phyloP scores from a whole-genome alignment of 192 early-diverging fungal genomes.

The Coemansia sp. region DNA sequence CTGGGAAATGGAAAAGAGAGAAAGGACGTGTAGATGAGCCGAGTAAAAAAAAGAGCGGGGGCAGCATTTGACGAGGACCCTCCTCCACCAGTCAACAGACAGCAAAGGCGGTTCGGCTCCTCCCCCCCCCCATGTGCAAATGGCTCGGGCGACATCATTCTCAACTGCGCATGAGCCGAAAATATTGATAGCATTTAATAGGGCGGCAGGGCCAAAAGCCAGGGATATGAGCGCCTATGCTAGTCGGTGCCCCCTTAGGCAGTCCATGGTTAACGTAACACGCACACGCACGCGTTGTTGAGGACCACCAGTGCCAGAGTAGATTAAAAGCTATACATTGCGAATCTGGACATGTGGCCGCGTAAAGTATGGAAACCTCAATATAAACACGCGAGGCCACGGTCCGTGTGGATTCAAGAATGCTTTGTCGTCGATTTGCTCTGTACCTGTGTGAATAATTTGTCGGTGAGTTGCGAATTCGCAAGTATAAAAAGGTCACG shows the following conservation, averaged over 20 bases:
- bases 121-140: slow-evolving; percentile 1
- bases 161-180: slow-evolving; percentile 15
- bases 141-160: slow-evolving; percentile 13
- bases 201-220: background rate
- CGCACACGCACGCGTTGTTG: background rate
- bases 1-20: slow-evolving; percentile 2
- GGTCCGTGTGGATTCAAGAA: background rate
- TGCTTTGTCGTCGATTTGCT: background rate
- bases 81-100: background rate
- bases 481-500: background rate
- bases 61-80: background rate
- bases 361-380: background rate
- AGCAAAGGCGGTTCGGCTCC: slow-evolving; percentile 7
- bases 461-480: background rate
- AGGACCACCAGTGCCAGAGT: background rate
- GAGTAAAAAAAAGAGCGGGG: background rate
- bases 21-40: background rate
- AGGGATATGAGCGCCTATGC: background rate
- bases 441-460: background rate
- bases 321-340: background rate
- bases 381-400: background rate
- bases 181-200: background rate
- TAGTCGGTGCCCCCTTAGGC: background rate
- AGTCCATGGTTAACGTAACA: background rate
- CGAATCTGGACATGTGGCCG: slow-evolving; percentile 3